A percentile compares a stretch with the other conserved stretches of the same genome.
phyloP scores from a whole-genome alignment of 2,329 filamentous ascomycete species.

The Pestalotiopsis sp. region DNA sequence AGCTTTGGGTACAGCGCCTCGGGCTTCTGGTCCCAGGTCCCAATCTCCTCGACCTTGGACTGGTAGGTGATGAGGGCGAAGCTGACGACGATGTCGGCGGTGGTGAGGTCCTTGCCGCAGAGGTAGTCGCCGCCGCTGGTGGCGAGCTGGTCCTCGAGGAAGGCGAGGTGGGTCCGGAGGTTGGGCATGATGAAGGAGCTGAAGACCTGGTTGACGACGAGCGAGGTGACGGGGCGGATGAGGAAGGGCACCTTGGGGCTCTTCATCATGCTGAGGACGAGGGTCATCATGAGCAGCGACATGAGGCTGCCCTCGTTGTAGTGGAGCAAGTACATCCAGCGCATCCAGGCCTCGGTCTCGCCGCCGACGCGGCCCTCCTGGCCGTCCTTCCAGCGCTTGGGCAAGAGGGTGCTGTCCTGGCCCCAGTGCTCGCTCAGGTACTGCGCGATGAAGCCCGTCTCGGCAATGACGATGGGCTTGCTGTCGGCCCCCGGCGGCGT shows the following conservation, averaged over 20 bases:
- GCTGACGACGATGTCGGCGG: conserved; percentile 57
- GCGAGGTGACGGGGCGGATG: conserved; percentile 52
- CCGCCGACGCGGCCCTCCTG: conserved; percentile 59
- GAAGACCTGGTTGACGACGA: conserved; percentile 47
- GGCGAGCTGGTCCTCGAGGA: conserved; percentile 52
- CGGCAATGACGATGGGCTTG: conserved; percentile 68
- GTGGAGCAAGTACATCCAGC: conserved; percentile 74
- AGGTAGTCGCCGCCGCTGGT: conserved; percentile 50
- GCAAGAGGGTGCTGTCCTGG: conserved; percentile 49
- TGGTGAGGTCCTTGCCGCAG: conserved; percentile 51
- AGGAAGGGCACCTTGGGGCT: conserved; percentile 52
- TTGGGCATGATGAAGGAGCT: conserved; percentile 49
- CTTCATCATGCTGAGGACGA: conserved; percentile 39
- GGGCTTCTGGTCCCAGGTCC: conserved; percentile 44
- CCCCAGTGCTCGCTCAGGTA: conserved; percentile 73
- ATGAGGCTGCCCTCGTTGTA: conserved; percentile 83
- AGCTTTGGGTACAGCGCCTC: conserved; percentile 45
- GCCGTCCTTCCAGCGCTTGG: conserved; percentile 58
- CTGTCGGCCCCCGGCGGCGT: conserved; percentile 36
- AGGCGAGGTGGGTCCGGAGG: conserved; percentile 46
- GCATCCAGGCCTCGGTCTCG: conserved; percentile 63
- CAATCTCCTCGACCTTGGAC: conserved; percentile 41
- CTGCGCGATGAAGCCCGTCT: conserved; percentile 80
- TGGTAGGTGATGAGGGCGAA: conserved; percentile 52
- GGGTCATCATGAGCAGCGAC: conserved; percentile 26